Base-by-base conservation (phyloP, 805 yeast species). In the Saccharomyces eubayanus region DNA sequence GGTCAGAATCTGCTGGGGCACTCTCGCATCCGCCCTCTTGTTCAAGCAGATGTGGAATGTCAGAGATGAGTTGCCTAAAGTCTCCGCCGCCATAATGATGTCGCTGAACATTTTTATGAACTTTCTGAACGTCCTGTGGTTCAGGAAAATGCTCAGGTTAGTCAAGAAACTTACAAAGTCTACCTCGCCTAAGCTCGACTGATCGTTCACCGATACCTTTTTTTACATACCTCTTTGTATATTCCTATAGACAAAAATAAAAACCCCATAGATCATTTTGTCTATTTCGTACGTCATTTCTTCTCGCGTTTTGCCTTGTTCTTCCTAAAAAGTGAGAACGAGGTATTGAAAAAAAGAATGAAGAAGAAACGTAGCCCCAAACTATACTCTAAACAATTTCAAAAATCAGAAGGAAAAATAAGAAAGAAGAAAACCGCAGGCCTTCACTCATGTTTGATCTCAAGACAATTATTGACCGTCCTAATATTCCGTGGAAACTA, bases 1-100 rank as follows among this genome's bases (percentile, higher is more conserved):
- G 5, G 89, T 85, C 45, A 78, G 99, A 61, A 84, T 94, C 47
- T 66, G 85, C 9, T 89, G 97, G 94, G 99, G 99, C 0, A 81
- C 85, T 67, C 80, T 80, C 57, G 89, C 95, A 12, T 86, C 89
- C 21, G 63, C 63, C 49, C 47, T 71, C 21, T 77, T 84, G 52
- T 73, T 78, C n/a, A 51, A 57, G 11, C 82, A 82, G 55, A 72
- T 85, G 64, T 74, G 65, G 63, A 58, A 64, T 11, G 74, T 77
- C 12, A 70, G 78, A 68, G 73, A 71, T 20, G 65, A 71, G 27
- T 68, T 78, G 41, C 83, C 85, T 12, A 21, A 59, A 2, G 66
- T 77, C 61, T 67, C 82, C 48, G 79, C 90, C 0, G 48, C 72
- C 2, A 52, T 77, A 5, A 76, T 86, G 21, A 72, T 89, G 57